Conservation (phyloP, 2,329 filamentous ascomycete species). For the Fusarium piperis region DNA sequence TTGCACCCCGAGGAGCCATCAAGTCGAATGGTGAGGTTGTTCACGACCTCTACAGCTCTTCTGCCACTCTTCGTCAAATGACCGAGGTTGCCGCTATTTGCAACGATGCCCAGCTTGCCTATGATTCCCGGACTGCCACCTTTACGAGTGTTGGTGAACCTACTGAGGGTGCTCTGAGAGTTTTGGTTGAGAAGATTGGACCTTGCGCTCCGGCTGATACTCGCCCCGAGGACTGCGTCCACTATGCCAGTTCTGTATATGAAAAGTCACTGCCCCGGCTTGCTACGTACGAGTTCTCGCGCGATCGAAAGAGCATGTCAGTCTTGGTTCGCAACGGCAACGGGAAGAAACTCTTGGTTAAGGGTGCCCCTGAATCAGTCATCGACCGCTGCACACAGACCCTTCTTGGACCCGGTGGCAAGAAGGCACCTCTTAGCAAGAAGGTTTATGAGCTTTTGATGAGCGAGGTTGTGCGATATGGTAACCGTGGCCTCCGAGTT, state of each 20-base stretch:
- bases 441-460: constrained; percentile 76
- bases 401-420: constrained; percentile 80
- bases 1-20: constrained; percentile 83
- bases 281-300: constrained; percentile 94
- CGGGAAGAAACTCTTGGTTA: constrained; percentile 86
- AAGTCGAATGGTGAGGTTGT: constrained; percentile 73
- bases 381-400: constrained; percentile 90
- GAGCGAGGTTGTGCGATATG: constrained; percentile 87
- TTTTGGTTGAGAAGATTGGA: constrained; percentile 93
- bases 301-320: constrained; percentile 99
- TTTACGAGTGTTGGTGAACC: constrained; percentile 92
- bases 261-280: constrained; percentile 79
- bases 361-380: constrained; percentile 94
- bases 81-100: constrained; percentile 78
- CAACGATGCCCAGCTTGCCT: constrained; percentile 86
- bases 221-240: constrained; percentile 71
- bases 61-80: constrained; percentile 83
- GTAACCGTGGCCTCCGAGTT: constrained; percentile 90
- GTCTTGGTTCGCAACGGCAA: constrained; percentile 80
- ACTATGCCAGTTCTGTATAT: constrained; percentile 86
- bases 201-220: constrained; percentile 71
- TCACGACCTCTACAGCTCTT: constrained; percentile 74
- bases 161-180: constrained; percentile 91
- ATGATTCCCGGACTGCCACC: constrained; percentile 77
- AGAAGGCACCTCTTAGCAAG: constrained; percentile 76